These are phyloP conservation scores for Sporobolus alterniflorus DNA, from an alignment of 202 grass and related monocot genomes.

Conservation along the genomic window DNA sequence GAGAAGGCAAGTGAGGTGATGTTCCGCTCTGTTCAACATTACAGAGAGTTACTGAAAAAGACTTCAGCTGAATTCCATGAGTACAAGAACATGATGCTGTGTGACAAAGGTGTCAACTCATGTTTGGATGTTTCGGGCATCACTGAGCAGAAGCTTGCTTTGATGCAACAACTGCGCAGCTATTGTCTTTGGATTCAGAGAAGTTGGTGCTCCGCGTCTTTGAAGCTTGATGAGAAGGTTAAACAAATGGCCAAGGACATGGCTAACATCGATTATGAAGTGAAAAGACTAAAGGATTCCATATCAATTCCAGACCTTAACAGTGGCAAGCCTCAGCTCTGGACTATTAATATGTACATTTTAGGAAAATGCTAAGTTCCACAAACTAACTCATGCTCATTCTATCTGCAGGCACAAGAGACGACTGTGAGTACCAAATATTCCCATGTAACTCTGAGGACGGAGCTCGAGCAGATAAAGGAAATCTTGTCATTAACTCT, in stretches of 20 bases:
- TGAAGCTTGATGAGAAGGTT: not conserved
- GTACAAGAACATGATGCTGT: not conserved
- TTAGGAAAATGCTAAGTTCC: constrained; percentile 27
- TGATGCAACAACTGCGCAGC: not conserved
- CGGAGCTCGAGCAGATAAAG: not conserved
- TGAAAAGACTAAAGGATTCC: constrained; percentile 33
- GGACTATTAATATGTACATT: constrained; percentile 1
- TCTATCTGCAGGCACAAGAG: not conserved
- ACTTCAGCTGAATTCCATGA: constrained; percentile 9
- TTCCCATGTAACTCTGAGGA: not conserved
- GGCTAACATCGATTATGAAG: not conserved
- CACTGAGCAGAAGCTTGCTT: not conserved
- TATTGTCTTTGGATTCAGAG: not conserved
- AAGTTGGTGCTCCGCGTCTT: not conserved
- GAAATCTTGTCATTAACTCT: not conserved
- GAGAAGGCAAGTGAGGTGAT: constrained; percentile 9
- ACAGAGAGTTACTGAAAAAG: not conserved
- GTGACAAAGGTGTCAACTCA: constrained; percentile 17
- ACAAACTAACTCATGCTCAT: not conserved
- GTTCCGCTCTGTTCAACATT: not conserved
- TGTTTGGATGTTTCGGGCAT: not conserved
- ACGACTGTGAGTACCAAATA: not conserved
- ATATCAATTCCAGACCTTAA: constrained; percentile 45
- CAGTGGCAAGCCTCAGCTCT: constrained; percentile 10
- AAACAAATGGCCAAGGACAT: not conserved